Base-by-base conservation (phyloP, 345 rosid genomes). In the Gossypium herbaceum region DNA sequence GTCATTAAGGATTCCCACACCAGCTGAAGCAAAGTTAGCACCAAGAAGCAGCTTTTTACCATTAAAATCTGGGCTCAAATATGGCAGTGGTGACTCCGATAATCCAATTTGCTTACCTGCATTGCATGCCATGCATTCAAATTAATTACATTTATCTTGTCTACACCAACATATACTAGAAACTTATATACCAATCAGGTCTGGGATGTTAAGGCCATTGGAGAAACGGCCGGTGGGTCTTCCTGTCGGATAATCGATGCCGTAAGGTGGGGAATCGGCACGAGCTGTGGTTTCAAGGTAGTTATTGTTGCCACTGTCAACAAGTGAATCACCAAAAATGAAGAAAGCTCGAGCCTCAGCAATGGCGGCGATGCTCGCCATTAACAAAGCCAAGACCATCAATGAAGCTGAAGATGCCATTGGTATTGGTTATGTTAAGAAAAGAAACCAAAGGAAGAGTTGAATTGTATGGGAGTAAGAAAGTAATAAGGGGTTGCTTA, bases 11-110 rank as follows among this genome's bases (percentile, higher is more conserved):
- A 89, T 81, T 25, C 78, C 78, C 8, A 92, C 86, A 16, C 98
- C 94, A 6, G 97, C 98, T 15, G 98, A 92, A n/a, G 98, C 98
- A 75, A 92, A 94, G 81, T 92, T 94, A 43, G 98, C 96, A 44
- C 98, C 98, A n/a, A 82, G 41, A 9, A 94, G 84, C 44, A 92
- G 86, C 78, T 71, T 89, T 51, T 74, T 81, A 3, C 89, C 90
- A 0, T 76, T 84, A 44, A 90, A 84, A 27, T 80, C 84, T 3
- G 97, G 97, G 78, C 87, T 92, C 82, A 94, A 80, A 77, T 88
- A 88, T 11, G 98, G 97, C 85, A 90, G 62, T n/a, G 89, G 81
- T n/a, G 96, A 34, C 81, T 84, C 81, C 1, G 92, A 77, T 22
- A 74, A 73, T 2, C 92, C 92, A 54, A 94, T 74, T 62, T 79